A percentile compares a stretch with the other conserved stretches of the same genome.
Evolutionary conservation across 208 protist species (phyloP).

Genomic region (Leishmania major): DNA sequence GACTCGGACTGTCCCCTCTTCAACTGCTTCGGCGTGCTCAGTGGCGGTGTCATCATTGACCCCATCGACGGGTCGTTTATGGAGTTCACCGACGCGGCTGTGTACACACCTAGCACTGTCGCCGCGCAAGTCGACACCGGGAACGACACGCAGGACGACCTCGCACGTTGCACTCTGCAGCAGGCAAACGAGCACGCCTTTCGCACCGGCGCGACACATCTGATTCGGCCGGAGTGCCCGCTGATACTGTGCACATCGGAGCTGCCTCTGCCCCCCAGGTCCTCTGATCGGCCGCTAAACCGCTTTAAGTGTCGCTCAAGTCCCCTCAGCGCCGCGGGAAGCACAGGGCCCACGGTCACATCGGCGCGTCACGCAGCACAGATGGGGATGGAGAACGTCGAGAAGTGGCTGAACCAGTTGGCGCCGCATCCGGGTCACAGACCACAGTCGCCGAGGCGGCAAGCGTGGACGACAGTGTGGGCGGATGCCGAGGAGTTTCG

Average conservation of each 20-base stretch:
- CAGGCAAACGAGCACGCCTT: constrained; percentile 21
- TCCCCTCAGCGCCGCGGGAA: background rate
- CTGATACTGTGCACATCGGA: constrained; percentile 28
- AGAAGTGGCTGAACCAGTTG: background rate
- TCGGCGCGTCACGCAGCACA: constrained; percentile 9
- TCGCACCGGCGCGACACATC: constrained; percentile 3
- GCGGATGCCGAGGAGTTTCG: constrained; percentile 1
- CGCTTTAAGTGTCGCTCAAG: background rate
- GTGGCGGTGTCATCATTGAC: constrained; percentile 69
- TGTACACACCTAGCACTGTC: constrained; percentile 26
- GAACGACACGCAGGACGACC: background rate
- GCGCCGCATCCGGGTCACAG: background rate
- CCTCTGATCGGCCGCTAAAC: background rate
- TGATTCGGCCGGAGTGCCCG: constrained; percentile 19
- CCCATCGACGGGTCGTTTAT: constrained; percentile 31
- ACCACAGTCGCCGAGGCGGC: background rate
- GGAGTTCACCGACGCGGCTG: constrained; percentile 47
- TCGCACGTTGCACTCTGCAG: background rate
- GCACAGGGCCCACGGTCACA: background rate
- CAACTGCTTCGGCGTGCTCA: constrained; percentile 65
- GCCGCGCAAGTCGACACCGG: background rate
- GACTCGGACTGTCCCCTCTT: constrained; percentile 60
- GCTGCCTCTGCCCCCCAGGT: constrained; percentile 12
- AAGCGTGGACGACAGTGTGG: constrained; percentile 1
- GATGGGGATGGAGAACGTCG: constrained; percentile 1